These are phyloP conservation scores for Pichia thaimueangensis DNA, from an alignment of 805 yeast genomes.

Conservation along the genomic window DNA sequence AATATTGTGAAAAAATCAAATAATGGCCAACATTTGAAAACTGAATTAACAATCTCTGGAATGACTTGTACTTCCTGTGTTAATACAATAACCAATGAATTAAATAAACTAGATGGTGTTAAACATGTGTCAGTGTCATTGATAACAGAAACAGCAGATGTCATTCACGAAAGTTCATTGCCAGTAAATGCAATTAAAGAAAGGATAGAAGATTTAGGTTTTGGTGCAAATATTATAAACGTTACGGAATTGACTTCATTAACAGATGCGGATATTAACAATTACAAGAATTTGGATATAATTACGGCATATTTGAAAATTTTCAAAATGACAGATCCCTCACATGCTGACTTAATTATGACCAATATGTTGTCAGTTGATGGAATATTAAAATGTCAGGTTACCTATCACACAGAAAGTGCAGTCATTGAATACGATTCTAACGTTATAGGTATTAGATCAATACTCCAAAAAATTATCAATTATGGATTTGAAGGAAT, in stretches of 20 bases:
- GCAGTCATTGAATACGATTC: constrained; percentile 51
- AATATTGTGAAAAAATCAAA: background rate
- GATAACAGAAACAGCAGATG: constrained; percentile 63
- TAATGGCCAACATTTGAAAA: constrained; percentile 1
- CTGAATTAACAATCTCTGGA: constrained; percentile 49
- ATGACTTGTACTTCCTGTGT: constrained; percentile 71
- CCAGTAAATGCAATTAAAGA: constrained; percentile 31
- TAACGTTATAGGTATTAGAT: constrained; percentile 52
- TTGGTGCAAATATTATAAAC: constrained; percentile 41
- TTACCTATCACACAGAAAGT: constrained; percentile 48
- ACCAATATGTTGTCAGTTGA: constrained; percentile 35
- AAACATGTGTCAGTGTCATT: constrained; percentile 52
- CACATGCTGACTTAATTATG: constrained; percentile 47
- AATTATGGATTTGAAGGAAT: constrained; percentile 49
- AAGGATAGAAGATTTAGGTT: constrained; percentile 42
- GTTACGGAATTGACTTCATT: constrained; percentile 20
- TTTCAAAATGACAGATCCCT: constrained; percentile 57
- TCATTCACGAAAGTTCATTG: constrained; percentile 37
- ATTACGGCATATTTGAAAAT: constrained; percentile 31
- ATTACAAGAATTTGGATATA: constrained; percentile 5
- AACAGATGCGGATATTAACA: background rate
- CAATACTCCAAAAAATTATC: constrained; percentile 46
- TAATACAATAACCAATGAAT: constrained; percentile 45
- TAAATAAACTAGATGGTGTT: constrained; percentile 30
- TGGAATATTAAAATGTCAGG: constrained; percentile 46